phyloP scores from a whole-genome alignment of 176 grass and related monocot genomes.

The Triticum urartu region DNA sequence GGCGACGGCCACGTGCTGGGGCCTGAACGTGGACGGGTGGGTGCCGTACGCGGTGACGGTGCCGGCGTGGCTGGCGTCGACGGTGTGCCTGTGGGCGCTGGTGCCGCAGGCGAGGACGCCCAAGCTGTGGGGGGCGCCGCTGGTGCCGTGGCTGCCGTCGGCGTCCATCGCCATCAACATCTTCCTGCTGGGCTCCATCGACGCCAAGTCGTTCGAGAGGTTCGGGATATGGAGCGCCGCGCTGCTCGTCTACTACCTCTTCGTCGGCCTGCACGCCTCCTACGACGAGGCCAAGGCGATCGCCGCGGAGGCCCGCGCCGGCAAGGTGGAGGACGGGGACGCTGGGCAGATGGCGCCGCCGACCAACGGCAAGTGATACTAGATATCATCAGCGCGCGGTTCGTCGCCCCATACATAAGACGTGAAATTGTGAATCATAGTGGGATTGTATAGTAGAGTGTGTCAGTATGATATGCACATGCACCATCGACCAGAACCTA shows the following conservation, averaged over 20 bases:
- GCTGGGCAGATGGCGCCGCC: not conserved
- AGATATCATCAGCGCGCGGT: not conserved
- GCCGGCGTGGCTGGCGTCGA: slow-evolving; percentile 37
- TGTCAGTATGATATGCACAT: no score
- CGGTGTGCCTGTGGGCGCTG: slow-evolving; percentile 39
- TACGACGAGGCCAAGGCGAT: slow-evolving; percentile 66
- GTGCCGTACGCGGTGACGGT: slow-evolving; percentile 40
- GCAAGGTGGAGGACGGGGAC: slow-evolving; percentile 42
- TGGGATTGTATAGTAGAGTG: not conserved
- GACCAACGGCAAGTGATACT: not conserved
- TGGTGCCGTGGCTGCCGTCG: slow-evolving; percentile 76
- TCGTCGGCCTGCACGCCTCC: slow-evolving; percentile 87
- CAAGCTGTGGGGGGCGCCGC: slow-evolving; percentile 52
- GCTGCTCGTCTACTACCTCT: slow-evolving; percentile 82
- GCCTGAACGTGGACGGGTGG: slow-evolving; percentile 3
- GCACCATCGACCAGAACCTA: not conserved
- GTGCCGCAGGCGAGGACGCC: slow-evolving; percentile 62
- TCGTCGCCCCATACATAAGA: not conserved
- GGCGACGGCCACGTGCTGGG: slow-evolving; percentile 41
- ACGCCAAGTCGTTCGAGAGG: slow-evolving; percentile 64
- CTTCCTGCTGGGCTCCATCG: slow-evolving; percentile 92
- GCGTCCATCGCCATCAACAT: slow-evolving; percentile 77
- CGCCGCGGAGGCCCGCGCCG: not conserved
- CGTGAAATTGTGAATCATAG: not conserved
- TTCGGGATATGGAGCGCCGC: slow-evolving; percentile 68